These are phyloP conservation scores for Clitopilus hobsonii DNA, from an alignment of 768 basidiomycete species.

Conservation along the genomic window DNA sequence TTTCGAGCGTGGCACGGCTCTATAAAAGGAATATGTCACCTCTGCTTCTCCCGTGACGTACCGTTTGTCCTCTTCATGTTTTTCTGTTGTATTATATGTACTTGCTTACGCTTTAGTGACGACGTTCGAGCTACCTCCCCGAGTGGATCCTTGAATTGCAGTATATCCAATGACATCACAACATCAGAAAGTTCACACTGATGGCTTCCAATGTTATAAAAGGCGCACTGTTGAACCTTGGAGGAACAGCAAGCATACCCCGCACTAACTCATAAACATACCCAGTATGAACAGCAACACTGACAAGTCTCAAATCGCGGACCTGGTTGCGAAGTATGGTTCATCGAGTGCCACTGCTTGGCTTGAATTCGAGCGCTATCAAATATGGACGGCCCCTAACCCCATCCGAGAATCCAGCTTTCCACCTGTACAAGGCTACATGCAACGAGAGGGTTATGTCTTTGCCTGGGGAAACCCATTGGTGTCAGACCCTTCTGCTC, in stretches of 20 bases:
- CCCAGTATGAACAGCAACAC: not conserved
- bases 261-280: not conserved
- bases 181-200: not conserved
- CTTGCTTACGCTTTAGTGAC: not conserved
- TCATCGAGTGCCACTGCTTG: slow-evolving; percentile 68
- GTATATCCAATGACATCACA: not conserved
- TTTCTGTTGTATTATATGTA: not conserved
- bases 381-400: slow-evolving; percentile 37
- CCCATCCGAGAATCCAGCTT: slow-evolving; percentile 34
- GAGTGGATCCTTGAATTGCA: not conserved
- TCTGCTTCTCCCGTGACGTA: not conserved
- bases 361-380: slow-evolving; percentile 57
- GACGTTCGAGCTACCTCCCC: not conserved
- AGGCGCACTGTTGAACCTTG: not conserved
- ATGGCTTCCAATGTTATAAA: too few species aligned
- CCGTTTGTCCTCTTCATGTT: not conserved
- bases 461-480: slow-evolving; percentile 67
- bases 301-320: slow-evolving; percentile 31
- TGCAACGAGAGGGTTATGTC: slow-evolving; percentile 37
- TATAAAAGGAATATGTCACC: too few species aligned
- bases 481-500: slow-evolving; percentile 33
- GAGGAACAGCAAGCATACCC: not conserved
- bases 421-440: slow-evolving; percentile 55
- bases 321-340: slow-evolving; percentile 60
- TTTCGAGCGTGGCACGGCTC: slow-evolving; percentile 94